Conservation (phyloP, 108 stramenopile species). For the Nitzschia inconspicua region DNA sequence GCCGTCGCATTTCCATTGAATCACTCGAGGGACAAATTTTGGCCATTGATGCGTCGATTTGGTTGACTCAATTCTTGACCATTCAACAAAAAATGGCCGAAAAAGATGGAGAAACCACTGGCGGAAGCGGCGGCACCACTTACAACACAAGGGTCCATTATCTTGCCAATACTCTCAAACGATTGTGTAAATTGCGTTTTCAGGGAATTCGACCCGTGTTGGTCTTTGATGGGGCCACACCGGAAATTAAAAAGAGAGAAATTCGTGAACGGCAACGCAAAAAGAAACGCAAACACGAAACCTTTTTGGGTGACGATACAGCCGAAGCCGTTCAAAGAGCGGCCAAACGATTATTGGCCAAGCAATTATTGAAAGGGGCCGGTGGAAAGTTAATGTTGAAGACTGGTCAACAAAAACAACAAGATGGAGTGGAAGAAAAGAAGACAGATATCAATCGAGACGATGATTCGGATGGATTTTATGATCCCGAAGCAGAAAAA, state of each 20-base stretch:
- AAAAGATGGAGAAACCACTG: constrained; percentile 88
- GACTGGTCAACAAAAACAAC: constrained; percentile 6
- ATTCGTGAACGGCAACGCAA: constrained; percentile 53
- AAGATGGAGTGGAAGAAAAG: constrained; percentile 13
- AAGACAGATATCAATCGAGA: not conserved
- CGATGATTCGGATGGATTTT: constrained; percentile 40
- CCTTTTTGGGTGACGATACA: constrained; percentile 29
- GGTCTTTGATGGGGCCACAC: constrained; percentile 97
- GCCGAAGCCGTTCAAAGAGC: constrained; percentile 50
- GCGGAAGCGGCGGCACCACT: not conserved
- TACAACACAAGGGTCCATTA: constrained; percentile 39
- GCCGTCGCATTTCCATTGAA: constrained; percentile 94
- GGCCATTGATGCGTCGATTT: constrained; percentile 96
- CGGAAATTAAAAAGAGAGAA: constrained; percentile 88
- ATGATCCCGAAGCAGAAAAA: constrained; percentile 39
- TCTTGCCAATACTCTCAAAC: constrained; percentile 89
- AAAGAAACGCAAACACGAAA: constrained; percentile 46
- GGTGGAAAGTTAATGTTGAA: too few relatives aligned
- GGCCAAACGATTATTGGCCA: constrained; percentile 72
- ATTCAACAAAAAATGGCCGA: constrained; percentile 50
- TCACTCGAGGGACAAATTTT: constrained; percentile 92
- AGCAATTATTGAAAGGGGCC: constrained; percentile 45
- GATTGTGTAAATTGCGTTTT: constrained; percentile 91
- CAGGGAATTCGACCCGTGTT: constrained; percentile 95
- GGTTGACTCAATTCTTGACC: constrained; percentile 98